phyloP scores from a whole-genome alignment of 83 land plant genomes.

The Picea abies region DNA sequence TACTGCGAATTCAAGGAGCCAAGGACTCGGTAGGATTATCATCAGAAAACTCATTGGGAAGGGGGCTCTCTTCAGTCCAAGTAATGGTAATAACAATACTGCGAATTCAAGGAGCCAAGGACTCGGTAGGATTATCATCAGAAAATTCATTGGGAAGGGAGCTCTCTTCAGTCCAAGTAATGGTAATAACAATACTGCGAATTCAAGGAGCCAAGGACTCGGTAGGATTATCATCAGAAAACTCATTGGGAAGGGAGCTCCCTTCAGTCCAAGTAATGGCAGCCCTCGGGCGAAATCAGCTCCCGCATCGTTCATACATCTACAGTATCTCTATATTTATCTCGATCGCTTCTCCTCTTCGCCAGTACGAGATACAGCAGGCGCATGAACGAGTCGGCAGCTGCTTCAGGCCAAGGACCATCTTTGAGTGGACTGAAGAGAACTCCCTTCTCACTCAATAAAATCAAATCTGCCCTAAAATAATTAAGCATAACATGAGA shows the following conservation, averaged over 20 bases:
- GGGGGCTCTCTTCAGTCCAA: too few species aligned
- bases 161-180: too few species aligned
- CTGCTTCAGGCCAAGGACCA: constrained; percentile 12
- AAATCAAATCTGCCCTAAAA: background rate
- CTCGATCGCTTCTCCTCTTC: background rate
- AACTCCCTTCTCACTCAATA: background rate
- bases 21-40: too few species aligned
- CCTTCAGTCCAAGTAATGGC: constrained; percentile 15
- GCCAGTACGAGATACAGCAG: background rate
- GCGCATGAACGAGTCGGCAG: constrained; percentile 13
- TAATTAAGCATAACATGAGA: background rate
- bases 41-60: too few species aligned
- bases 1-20: too few species aligned
- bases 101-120: too few species aligned
- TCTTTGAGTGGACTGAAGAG: constrained; percentile 17
- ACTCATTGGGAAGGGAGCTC: constrained; percentile 11
- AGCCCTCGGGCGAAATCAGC: constrained; percentile 4
- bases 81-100: too few species aligned
- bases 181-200: too few species aligned
- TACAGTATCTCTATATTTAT: background rate
- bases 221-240: too few species aligned
- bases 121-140: too few species aligned
- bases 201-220: too few species aligned
- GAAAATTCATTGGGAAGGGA: too few species aligned
- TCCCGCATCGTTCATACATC: constrained; percentile 14